These are phyloP conservation scores for Tuber indicum DNA, from an alignment of 495 filamentous ascomycete species.

Conservation along the genomic window DNA sequence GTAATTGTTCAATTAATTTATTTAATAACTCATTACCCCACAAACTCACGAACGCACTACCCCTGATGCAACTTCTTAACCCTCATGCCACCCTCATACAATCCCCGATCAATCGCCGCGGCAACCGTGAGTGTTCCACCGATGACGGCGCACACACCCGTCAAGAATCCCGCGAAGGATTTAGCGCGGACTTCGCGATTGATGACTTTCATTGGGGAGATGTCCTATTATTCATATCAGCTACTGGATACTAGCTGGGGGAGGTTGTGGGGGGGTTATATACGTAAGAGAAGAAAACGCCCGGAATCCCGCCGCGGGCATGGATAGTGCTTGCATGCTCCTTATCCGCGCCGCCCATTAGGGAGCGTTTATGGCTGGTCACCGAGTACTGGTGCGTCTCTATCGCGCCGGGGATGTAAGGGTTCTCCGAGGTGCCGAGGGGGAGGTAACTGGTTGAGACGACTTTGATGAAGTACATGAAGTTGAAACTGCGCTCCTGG, in stretches of 20 bases:
- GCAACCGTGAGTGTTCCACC: conserved; percentile 94
- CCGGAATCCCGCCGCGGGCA: conserved; percentile 83
- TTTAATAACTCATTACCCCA: not conserved
- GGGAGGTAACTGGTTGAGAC: conserved; percentile 92
- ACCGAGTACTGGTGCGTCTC: conserved; percentile 98
- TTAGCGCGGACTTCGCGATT: conserved; percentile 87
- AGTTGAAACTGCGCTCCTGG: conserved; percentile 79
- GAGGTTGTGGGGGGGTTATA: conserved; percentile 40
- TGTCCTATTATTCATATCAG: conserved; percentile 55
- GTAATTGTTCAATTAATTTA: not conserved
- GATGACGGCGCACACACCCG: conserved; percentile 88
- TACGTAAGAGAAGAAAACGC: conserved; percentile 96
- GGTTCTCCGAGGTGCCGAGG: conserved; percentile 47
- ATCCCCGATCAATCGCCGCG: conserved; percentile 79
- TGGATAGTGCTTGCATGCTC: conserved; percentile 84
- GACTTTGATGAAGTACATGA: conserved; percentile 99
- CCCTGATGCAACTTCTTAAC: conserved; percentile 73
- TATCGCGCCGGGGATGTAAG: conserved; percentile 51
- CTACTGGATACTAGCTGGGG: not conserved
- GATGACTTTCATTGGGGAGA: conserved; percentile 99
- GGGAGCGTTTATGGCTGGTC: conserved; percentile 84
- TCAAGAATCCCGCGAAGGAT: conserved; percentile 80
- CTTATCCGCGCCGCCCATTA: conserved; percentile 71
- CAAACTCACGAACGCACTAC: conserved; percentile 6
- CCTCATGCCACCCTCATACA: conserved; percentile 79